Evolutionary conservation across 176 grass and related monocot species (phyloP).

Genomic region (Hordeum marinum): DNA sequence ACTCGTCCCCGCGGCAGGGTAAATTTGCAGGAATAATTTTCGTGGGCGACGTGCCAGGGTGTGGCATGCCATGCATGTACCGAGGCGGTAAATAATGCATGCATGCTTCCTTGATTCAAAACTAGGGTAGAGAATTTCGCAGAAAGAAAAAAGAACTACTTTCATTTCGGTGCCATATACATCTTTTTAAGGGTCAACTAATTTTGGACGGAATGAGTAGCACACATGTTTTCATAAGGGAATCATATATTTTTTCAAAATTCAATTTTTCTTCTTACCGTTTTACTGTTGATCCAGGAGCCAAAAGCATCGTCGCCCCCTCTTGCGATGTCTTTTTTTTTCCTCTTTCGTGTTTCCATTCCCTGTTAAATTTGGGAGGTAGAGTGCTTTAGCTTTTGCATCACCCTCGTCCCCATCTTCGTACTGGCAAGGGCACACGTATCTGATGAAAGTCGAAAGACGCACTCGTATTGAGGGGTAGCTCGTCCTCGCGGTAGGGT

Average conservation of each 20-base stretch:
- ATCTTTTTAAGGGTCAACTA: too few relatives aligned
- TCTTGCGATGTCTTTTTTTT: not conserved
- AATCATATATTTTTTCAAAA: too few relatives aligned
- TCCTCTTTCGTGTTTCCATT: conserved; percentile 23
- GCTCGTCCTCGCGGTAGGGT: not conserved
- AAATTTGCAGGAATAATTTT: not conserved
- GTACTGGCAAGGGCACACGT: not conserved
- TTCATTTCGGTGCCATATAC: too few relatives aligned
- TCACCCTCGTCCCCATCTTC: not conserved
- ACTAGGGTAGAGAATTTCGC: too few relatives aligned
- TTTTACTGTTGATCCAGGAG: too few relatives aligned
- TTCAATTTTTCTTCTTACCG: too few relatives aligned
- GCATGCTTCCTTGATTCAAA: not conserved
- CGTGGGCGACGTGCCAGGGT: not conserved
- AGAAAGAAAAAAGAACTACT: too few relatives aligned
- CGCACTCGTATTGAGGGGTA: not conserved
- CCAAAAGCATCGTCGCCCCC: too few relatives aligned
- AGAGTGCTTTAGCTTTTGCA: conserved; percentile 5
- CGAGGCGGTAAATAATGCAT: not conserved
- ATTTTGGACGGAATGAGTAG: too few relatives aligned
- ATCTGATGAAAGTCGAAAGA: conserved; percentile 21
- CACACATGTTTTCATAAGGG: too few relatives aligned
- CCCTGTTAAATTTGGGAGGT: not conserved
- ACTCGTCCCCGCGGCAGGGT: not conserved
- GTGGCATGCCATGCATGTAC: too few relatives aligned